Base-by-base conservation (phyloP, 768 basidiomycete species). In the Punctularia strigosozonata region DNA sequence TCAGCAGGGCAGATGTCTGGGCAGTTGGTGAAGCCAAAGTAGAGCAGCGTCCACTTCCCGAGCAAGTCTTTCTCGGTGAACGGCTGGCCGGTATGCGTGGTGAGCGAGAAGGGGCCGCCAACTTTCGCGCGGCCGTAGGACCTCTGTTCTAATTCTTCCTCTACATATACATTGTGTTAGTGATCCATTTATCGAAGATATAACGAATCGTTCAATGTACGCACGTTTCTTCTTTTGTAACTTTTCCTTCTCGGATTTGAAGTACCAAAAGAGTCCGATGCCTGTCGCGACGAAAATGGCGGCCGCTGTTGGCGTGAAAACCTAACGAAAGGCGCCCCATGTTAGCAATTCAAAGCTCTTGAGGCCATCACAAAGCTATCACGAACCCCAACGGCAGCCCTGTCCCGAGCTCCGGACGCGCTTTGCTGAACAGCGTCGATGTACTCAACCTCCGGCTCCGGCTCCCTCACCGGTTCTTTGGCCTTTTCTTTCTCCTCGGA, bases 11-110 rank as follows among this genome's bases (percentile, higher is more conserved):
- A 99, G 39, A 99, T 97, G 59, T 99, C 95, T 5, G 95, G 94
- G 60, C 95, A 99, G 59, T 99, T 94, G 22, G 94, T 92, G 66
- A 98, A 99, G n/a, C 95, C 95, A 60, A 99, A 99, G 64, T 97
- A 88, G 33, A 87, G 71, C 43, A 88, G 62, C n/a, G 71, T 83
- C 88, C 88, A 97, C 63, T 86, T 84, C 25, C 91, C 92, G 19
- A 83, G 58, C 33, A 98, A 63, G 52, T 94, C 74, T 39, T 83
- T 62, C 32, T 97, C 81, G 2, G 89, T 83, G 61, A 90, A 98
- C 0, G 73, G 58, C 39, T 54, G 56, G 40, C 76, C 77, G 6
- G 75, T 62, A 34, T 82, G 78, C 5, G 77, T 73, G 4, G 66
- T 73, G 36, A 98, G 66, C 4, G 62, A 59, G 67, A 99, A 98